phyloP scores from a whole-genome alignment of 2,329 filamentous ascomycete genomes.

The Trichoderma cornu-damae region DNA sequence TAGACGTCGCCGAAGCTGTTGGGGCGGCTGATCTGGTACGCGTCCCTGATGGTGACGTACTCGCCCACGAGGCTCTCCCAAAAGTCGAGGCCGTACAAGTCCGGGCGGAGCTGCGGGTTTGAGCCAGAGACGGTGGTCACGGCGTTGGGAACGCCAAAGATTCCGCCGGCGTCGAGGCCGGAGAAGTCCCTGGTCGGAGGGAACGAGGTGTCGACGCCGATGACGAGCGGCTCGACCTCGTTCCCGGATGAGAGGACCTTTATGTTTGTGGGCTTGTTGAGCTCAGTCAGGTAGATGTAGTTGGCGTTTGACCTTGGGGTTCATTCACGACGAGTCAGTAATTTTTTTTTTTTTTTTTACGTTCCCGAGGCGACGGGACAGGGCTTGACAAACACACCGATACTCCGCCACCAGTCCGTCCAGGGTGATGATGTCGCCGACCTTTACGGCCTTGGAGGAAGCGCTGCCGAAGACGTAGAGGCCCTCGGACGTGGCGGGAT shows the following conservation, averaged over 20 bases:
- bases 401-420: slow-evolving; percentile 56
- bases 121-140: slow-evolving; percentile 49
- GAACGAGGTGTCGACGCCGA: slow-evolving; percentile 51
- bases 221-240: slow-evolving; percentile 51
- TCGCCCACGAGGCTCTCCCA: slow-evolving; percentile 67
- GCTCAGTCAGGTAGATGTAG: slow-evolving; percentile 61
- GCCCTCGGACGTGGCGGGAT: slow-evolving; percentile 56
- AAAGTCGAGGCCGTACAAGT: slow-evolving; percentile 63
- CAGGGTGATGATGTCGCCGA: slow-evolving; percentile 59
- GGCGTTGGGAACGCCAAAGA: slow-evolving; percentile 62
- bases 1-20: slow-evolving; percentile 64
- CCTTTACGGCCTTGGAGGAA: slow-evolving; percentile 47
- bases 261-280: slow-evolving; percentile 51
- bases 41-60: slow-evolving; percentile 57
- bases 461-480: slow-evolving; percentile 58
- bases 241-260: slow-evolving; percentile 50
- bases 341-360: too few relatives aligned
- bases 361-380: too few relatives aligned
- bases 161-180: slow-evolving; percentile 57
- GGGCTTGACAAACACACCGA: slow-evolving; percentile 36
- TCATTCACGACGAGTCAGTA: neutral
- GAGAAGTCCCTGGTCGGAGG: slow-evolving; percentile 60
- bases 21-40: slow-evolving; percentile 54
- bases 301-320: slow-evolving; percentile 46
- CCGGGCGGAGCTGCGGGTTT: slow-evolving; percentile 58